These are phyloP conservation scores for Cnidoscolus chayamansa DNA, from an alignment of 441 rosid genomes.

Conservation along the genomic window DNA sequence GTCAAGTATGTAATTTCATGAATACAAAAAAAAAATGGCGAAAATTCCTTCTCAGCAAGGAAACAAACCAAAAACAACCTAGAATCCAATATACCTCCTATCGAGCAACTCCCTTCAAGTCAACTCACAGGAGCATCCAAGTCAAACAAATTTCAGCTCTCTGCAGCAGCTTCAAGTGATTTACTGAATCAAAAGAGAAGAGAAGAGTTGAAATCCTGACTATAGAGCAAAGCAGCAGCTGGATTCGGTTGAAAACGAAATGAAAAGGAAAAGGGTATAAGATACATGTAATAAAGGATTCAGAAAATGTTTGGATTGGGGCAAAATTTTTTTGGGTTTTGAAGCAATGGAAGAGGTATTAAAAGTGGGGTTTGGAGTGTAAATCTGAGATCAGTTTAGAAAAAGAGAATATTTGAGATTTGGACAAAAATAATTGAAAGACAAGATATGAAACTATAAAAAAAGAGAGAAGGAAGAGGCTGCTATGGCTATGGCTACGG, in stretches of 20 bases:
- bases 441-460: neutral
- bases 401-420: slow-evolving; percentile 15
- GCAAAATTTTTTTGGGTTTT: neutral
- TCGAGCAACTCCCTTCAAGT: slow-evolving; percentile 9
- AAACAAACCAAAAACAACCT: slow-evolving; percentile 13
- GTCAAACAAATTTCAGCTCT: slow-evolving; percentile 20
- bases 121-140: slow-evolving; percentile 18
- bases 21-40: no score
- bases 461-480: neutral
- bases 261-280: neutral
- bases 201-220: slow-evolving; percentile 19
- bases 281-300: neutral
- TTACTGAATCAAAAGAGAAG: slow-evolving; percentile 15
- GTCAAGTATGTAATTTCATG: slow-evolving; percentile 1
- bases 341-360: slow-evolving; percentile 2
- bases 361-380: slow-evolving; percentile 10
- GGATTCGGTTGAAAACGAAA: slow-evolving; percentile 8
- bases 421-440: slow-evolving; percentile 9
- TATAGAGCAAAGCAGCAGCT: neutral
- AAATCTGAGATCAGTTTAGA: slow-evolving; percentile 27
- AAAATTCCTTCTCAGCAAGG: slow-evolving; percentile 2
- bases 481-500: no score
- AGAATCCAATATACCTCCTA: neutral
- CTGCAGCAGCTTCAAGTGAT: slow-evolving; percentile 11
- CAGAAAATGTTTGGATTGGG: neutral